Percentiles rank a stretch among this genome's conserved stretches.
These are phyloP conservation scores for Penicillium paxilli DNA, from an alignment of 495 filamentous ascomycete species.

Conservation along the genomic window DNA sequence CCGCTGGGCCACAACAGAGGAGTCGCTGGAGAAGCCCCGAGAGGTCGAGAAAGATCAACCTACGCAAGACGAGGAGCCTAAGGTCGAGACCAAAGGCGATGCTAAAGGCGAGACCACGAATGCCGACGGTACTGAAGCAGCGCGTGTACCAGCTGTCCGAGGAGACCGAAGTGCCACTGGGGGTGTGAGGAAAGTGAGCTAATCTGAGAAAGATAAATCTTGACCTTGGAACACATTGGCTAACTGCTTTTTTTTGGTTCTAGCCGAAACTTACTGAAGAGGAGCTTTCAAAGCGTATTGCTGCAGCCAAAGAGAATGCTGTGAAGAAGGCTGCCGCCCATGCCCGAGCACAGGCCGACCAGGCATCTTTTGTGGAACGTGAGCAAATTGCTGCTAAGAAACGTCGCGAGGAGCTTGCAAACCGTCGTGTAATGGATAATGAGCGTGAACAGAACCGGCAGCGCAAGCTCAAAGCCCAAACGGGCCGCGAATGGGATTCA, in stretches of 20 bases:
- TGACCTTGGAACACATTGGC: background rate
- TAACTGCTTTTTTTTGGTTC: background rate
- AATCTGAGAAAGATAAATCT: background rate
- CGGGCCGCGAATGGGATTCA: constrained; percentile 74
- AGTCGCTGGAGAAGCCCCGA: constrained; percentile 14
- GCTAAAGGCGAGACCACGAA: constrained; percentile 9
- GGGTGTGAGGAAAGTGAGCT: constrained; percentile 51
- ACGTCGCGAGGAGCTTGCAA: constrained; percentile 54
- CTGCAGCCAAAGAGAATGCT: constrained; percentile 58
- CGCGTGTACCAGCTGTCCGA: constrained; percentile 56
- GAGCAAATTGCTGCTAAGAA: constrained; percentile 58
- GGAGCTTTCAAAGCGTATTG: constrained; percentile 61
- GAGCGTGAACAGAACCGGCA: constrained; percentile 72
- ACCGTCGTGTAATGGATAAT: constrained; percentile 61
- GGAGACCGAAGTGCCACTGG: constrained; percentile 71
- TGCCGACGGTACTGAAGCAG: constrained; percentile 26
- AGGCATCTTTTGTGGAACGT: constrained; percentile 64
- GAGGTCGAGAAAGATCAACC: constrained; percentile 22
- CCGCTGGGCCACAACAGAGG: constrained; percentile 12
- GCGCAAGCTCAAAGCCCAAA: constrained; percentile 66
- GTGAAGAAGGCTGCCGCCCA: constrained; percentile 59
- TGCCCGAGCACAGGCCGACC: constrained; percentile 66
- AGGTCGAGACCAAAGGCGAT: too few relatives aligned
- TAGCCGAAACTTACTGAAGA: constrained; percentile 69
- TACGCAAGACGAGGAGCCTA: constrained; percentile 14